These are phyloP conservation scores for Craterostigma plantagineum DNA, from an alignment of 257 asterid species.

Conservation along the genomic window DNA sequence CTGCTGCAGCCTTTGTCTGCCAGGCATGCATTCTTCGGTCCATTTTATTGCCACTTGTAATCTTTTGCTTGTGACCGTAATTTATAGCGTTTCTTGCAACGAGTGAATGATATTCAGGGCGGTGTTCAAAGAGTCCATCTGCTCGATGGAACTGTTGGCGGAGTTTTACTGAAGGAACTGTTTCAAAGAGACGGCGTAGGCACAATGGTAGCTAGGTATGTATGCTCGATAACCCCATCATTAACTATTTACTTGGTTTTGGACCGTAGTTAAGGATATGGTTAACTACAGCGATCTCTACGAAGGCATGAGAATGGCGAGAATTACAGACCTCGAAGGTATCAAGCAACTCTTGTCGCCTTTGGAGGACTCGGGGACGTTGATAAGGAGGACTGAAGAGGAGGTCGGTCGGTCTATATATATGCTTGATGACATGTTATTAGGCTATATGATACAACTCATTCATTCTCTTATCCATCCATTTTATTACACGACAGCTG, in stretches of 20 bases:
- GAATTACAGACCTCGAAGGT: constrained; percentile 48
- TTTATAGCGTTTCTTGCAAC: constrained; percentile 10
- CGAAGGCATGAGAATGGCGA: constrained; percentile 87
- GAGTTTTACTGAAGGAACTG: constrained; percentile 75
- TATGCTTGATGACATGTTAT: constrained; percentile 1
- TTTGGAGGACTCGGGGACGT: constrained; percentile 62
- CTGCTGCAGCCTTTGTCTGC: constrained; percentile 98
- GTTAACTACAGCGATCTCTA: constrained; percentile 58
- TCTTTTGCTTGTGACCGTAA: neutral
- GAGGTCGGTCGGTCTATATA: constrained; percentile 54
- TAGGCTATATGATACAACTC: neutral
- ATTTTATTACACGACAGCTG: constrained; percentile 22
- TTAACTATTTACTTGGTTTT: too few relatives aligned
- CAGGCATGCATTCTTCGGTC: constrained; percentile 26
- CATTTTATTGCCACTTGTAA: constrained; percentile 3
- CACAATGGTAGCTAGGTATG: constrained; percentile 78
- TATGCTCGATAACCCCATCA: neutral
- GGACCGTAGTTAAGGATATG: too few relatives aligned
- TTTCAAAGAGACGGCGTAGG: constrained; percentile 79
- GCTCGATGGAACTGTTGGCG: constrained; percentile 83
- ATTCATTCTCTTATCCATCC: neutral
- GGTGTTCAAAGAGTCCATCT: constrained; percentile 92
- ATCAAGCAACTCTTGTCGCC: constrained; percentile 71
- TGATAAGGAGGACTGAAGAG: constrained; percentile 70
- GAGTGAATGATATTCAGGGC: constrained; percentile 18